phyloP scores from a whole-genome alignment of 805 yeast genomes.

The Metschnikowia kofuensis region DNA sequence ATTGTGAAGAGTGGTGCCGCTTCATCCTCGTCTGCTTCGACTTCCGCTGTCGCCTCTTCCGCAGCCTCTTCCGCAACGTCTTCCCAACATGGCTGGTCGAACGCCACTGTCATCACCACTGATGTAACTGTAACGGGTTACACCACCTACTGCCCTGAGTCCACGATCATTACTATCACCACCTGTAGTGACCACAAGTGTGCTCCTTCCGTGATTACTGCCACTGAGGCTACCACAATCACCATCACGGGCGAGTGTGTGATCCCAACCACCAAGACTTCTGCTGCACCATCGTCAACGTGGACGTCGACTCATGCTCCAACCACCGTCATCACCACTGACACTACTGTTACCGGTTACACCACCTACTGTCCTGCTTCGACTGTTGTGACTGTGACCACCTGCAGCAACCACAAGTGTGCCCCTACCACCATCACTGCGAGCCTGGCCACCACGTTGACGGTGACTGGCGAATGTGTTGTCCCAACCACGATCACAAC shows the following conservation, averaged over 20 bases:
- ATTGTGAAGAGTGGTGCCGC: conserved; percentile 7
- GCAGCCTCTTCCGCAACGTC: not conserved
- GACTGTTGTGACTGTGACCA: conserved; percentile 34
- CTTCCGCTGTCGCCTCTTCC: not conserved
- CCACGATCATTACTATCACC: conserved; percentile 33
- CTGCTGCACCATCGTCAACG: conserved; percentile 25
- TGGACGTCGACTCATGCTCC: not conserved
- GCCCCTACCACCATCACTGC: conserved; percentile 26
- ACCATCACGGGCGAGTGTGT: conserved; percentile 33
- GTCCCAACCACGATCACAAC: conserved; percentile 19
- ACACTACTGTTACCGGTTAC: conserved; percentile 3
- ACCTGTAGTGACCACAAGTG: conserved; percentile 30
- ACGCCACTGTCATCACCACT: not conserved
- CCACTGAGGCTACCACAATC: conserved; percentile 29
- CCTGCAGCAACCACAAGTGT: conserved; percentile 29
- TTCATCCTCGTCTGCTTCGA: conserved; percentile 22
- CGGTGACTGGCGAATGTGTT: conserved; percentile 32
- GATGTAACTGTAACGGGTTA: conserved; percentile 3
- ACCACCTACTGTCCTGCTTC: conserved; percentile 10
- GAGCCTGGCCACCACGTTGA: conserved; percentile 29
- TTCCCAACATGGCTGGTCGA: not conserved
- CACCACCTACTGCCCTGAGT: conserved; percentile 7
- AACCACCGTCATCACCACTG: conserved; percentile 15
- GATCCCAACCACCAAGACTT: conserved; percentile 27
- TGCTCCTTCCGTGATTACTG: conserved; percentile 26